Conservation (phyloP, 78 protist genomes). For the Dictyostelium brefeldianum region DNA sequence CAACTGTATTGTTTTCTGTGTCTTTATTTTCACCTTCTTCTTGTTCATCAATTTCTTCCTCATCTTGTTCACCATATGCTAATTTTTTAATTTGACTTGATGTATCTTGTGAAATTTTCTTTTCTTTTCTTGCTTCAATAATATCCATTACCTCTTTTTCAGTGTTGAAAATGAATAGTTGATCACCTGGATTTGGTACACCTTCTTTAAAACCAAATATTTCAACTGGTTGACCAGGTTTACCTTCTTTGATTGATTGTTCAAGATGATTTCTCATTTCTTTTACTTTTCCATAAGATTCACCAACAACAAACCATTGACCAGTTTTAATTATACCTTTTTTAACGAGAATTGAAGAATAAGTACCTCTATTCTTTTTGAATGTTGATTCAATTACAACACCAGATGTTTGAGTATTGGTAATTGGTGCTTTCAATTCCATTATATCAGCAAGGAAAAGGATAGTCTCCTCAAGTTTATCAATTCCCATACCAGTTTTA, state of each 20-base stretch:
- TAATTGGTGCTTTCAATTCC: constrained; percentile 67
- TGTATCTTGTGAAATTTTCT: not conserved
- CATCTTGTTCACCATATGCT: not conserved
- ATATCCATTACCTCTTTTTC: constrained; percentile 25
- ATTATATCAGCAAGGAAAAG: constrained; percentile 62
- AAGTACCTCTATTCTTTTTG: constrained; percentile 55
- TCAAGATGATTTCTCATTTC: constrained; percentile 41
- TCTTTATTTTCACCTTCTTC: not conserved
- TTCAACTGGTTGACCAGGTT: constrained; percentile 70
- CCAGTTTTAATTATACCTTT: constrained; percentile 48
- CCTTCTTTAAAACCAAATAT: constrained; percentile 56
- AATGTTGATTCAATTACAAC: constrained; percentile 67
- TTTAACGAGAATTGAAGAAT: constrained; percentile 46
- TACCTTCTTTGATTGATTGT: not conserved
- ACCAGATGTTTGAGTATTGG: not conserved
- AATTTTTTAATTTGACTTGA: not conserved
- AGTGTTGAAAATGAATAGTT: constrained; percentile 13
- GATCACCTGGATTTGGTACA: constrained; percentile 37
- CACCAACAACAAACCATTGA: constrained; percentile 75
- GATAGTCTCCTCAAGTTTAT: constrained; percentile 78
- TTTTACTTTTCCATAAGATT: constrained; percentile 51
- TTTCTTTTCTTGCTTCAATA: constrained; percentile 24
- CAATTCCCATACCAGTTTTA: constrained; percentile 67
- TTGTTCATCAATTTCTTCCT: not conserved
- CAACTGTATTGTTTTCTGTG: not conserved